A percentile compares a stretch with the other conserved stretches of the same genome.
phyloP scores from a whole-genome alignment of 495 filamentous ascomycete species.

The Jackrogersella minutella region DNA sequence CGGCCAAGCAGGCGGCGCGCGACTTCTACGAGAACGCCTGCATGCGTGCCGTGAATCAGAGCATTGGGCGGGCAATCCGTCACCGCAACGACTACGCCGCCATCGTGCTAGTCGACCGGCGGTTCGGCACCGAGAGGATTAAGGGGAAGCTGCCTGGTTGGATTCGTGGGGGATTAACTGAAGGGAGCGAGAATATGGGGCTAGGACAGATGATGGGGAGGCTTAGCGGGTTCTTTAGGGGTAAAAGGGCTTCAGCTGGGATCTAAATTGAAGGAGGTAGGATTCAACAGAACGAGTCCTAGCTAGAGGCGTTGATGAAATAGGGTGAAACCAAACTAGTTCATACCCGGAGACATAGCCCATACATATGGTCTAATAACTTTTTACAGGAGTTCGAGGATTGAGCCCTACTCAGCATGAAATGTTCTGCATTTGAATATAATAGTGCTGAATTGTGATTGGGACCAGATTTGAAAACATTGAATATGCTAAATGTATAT shows the following conservation, averaged over 20 bases:
- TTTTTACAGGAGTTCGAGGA: too few species aligned
- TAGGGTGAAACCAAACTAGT: too few species aligned
- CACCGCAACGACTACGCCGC: constrained; percentile 89
- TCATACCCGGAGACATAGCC: too few species aligned
- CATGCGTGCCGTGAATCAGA: constrained; percentile 97
- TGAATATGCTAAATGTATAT: too few species aligned
- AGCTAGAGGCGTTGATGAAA: too few species aligned
- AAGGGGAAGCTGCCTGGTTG: constrained; percentile 83
- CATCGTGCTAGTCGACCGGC: constrained; percentile 82
- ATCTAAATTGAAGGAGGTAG: neutral
- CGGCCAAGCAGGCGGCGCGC: constrained; percentile 71
- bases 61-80: constrained; percentile 89
- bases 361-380: too few species aligned
- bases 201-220: constrained; percentile 63
- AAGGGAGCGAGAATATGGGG: constrained; percentile 54
- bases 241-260: constrained; percentile 43
- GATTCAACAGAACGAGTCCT: too few species aligned
- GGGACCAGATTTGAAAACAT: too few species aligned
- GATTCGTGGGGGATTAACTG: constrained; percentile 73
- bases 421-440: too few species aligned
- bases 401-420: too few species aligned
- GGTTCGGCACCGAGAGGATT: constrained; percentile 75
- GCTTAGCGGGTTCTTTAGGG: constrained; percentile 64
- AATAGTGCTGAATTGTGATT: too few species aligned
- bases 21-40: constrained; percentile 96